Base-by-base conservation (phyloP, 106 monocot genomes). In the Triglochin maritima region DNA sequence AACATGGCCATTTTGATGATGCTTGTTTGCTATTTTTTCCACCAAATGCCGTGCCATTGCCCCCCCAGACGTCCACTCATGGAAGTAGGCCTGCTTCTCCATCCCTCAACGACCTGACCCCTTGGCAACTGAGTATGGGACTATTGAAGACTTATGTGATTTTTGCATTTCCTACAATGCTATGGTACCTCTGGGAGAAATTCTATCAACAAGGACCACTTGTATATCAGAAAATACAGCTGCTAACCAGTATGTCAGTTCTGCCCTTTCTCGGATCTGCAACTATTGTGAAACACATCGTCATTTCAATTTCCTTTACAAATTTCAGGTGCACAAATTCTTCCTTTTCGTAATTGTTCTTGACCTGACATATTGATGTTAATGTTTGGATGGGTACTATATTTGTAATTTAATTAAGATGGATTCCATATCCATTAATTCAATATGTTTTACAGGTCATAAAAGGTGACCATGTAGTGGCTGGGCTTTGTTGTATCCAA, bases 401-500 rank as follows among this genome's bases (percentile, higher is more conserved):
- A 29, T 29, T n/a, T n/a, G n/a, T n/a, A n/a, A n/a, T n/a, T 29
- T 29, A 29, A 29, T 29, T 29, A 29, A 29, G 29, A 29, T 29
- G 29, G 29, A 29, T 29, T 29, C 29, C 29, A 29, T 49, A 49
- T 49, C 50, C 49, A 49, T 46, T 42, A 12, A 44, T 63, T 9
- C 12, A 42, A 63, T 44, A 44, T 42, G 12, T 57, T 69, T 56
- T 69, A 60, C 7, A 95, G 95, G 95, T 95, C 65, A 81, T 95
- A 14, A 87, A 78, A 69, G 67, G 79, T 44, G 90, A 90, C 66
- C 81, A 83, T 77, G 76, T 95, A 78, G 90, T 85, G 73, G 85
- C 95, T 74, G 95, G 90, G 42, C 83, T 90, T 72, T 90, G 90
- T 52, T 95, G 90, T 75, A 81, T 95, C 74, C 95, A 95, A 59